Evolutionary conservation across 2,329 filamentous ascomycete genomes (phyloP), one percentile per base, ranked within the genome.

Genomic region (Botrytis porri): DNA sequence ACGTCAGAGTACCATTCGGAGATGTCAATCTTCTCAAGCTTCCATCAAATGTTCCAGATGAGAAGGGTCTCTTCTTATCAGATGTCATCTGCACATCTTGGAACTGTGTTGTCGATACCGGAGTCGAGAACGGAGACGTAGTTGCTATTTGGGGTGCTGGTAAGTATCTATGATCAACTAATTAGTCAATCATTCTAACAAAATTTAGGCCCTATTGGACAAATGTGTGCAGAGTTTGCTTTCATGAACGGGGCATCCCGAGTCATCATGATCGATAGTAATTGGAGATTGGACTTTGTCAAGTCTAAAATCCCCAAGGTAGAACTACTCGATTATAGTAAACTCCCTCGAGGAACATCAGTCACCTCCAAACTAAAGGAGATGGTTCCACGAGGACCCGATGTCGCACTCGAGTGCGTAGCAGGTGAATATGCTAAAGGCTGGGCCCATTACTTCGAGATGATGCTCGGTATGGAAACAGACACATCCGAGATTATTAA

Each of bases 121-220:
- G 89, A 1, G 91, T 97, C n/a, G 90, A 93, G 75, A 85, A 91
- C 48, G 89, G 88, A 20, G 93, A 97, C 77, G 85, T 90, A 2
- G 93, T 97, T 1, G 93, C 93, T 48, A 89, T 97, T 74, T 97
- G 93, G 75, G 94, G 93, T n/a, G 93, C 91, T 0, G 94, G 76
- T 73, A 69, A 66, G 75, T 72, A 10, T 2, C 3, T 32, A n/a
- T 32, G 14, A 41, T 29, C 51, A 14, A 54, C 39, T 9, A 43
- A 51, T 18, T 20, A 22, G 6, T 43, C 35, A 64, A 59, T 43
- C 22, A 35, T 60, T 32, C 43, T 66, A 25, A 71, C 32, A 45
- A 59, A 39, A 25, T 59, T 9, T 20, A 75, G 78, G 94, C 0
- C 94, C 93, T 0, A 93, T 97, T 69, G 94, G 94, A 0, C 93